Base-by-base conservation (phyloP, 1,139 yeast genomes). In the Kodamaea derodonti region DNA sequence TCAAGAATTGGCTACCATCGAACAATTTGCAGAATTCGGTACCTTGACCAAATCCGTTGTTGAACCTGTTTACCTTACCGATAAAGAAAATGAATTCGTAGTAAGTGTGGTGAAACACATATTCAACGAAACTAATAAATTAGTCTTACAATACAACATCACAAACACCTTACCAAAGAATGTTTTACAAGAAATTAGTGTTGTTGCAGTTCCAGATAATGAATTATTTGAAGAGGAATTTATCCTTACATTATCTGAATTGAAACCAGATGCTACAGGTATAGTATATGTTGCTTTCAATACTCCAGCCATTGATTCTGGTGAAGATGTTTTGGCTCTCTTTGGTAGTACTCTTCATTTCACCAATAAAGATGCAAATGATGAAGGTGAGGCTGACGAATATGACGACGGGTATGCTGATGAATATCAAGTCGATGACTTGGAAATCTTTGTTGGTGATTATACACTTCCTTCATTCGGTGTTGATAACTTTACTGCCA, bases 321-420 rank as follows among this genome's bases (percentile, higher is more conserved):
- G 38, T 24, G 67, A 56, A 14, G 74, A 67, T 13, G 47, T 69
- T 33, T 63, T 74, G 40, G 77, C 79, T 29, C 69, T 78, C 1
- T 77, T 92, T 51, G 73, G 78, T 34, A 85, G 84, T 57, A 75
- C 79, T 12, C 69, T 92, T 42, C 75, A 81, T 28, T 92, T 84
- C 65, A 78, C 82, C 16, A 77, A 87, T 38, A 84, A 83, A 60
- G 97, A 90, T 56, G 69, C 84, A 43, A 83, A 88, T 34, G 95
- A 86, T 37, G 95, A 84, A 50, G 97, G 96, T 3, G 86, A 83
- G 75, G 83, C 84, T 40, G 69, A 85, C 44, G 84, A 87, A 47
- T 83, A 88, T 34, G 95, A 86, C 37, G 95, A 84, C 50, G 97
- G 96, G 3, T 87, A 83, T 75, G 83, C 85, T 40, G 98, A 92